phyloP scores from a whole-genome alignment of 768 basidiomycete genomes.

The Panus rudis region DNA sequence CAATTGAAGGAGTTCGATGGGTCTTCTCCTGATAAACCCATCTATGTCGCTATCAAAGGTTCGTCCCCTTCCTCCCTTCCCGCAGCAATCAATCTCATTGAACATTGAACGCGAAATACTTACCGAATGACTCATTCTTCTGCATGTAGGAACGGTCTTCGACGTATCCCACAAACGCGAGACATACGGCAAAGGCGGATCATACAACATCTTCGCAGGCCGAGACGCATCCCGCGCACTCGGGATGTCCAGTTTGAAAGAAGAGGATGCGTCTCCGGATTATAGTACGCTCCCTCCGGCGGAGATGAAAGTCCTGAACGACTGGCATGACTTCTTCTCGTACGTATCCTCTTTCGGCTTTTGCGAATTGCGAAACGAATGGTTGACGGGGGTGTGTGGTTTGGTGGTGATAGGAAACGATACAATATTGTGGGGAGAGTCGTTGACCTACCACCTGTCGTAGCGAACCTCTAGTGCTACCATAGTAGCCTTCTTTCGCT shows the following conservation, averaged over 20 bases:
- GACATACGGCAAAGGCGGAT: constrained; percentile 78
- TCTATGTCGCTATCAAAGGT: constrained; percentile 95
- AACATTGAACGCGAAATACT: not conserved
- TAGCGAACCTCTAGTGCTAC: constrained; percentile 21
- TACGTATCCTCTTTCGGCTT: constrained; percentile 50
- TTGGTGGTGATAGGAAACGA: constrained; percentile 52
- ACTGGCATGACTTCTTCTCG: constrained; percentile 87
- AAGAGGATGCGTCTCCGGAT: constrained; percentile 82
- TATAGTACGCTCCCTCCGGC: constrained; percentile 68
- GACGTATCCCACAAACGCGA: constrained; percentile 83
- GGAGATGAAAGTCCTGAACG: constrained; percentile 74
- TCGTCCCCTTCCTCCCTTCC: constrained; percentile 6
- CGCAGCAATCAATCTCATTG: not conserved
- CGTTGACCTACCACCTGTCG: constrained; percentile 40
- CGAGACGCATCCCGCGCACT: constrained; percentile 89
- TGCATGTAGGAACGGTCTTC: constrained; percentile 66
- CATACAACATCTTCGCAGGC: constrained; percentile 85
- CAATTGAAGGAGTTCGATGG: constrained; percentile 72
- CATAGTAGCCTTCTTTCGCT: not conserved
- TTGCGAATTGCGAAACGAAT: too few species aligned
- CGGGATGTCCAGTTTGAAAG: constrained; percentile 82
- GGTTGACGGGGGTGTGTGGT: too few species aligned
- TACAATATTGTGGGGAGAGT: constrained; percentile 86
- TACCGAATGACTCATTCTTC: not conserved
- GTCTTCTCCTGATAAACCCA: constrained; percentile 52